Conservation (phyloP, 768 basidiomycete species). For the Coprinopsis sp. region DNA sequence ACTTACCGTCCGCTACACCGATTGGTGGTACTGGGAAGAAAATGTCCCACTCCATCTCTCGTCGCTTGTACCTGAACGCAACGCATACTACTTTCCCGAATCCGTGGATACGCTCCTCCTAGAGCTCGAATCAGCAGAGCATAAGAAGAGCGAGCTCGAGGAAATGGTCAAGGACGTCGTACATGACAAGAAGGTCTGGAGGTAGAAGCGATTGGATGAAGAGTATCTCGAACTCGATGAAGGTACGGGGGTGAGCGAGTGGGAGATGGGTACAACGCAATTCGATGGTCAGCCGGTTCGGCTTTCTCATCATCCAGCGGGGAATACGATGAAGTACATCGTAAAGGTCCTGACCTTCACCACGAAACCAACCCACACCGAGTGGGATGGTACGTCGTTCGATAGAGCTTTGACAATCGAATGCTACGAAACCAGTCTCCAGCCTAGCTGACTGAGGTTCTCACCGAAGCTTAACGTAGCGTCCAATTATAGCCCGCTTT, state of each 20-base stretch:
- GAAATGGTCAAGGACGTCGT: background rate
- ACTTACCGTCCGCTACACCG: background rate
- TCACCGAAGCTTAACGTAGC: too few species aligned
- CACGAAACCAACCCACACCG: background rate
- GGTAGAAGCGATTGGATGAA: background rate
- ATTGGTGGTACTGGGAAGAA: background rate
- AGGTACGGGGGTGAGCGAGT: background rate
- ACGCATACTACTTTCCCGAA: background rate
- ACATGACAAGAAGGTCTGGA: background rate
- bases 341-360: background rate
- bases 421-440: too few species aligned
- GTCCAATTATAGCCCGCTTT: too few species aligned
- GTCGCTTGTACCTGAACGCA: background rate
- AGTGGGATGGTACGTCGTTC: background rate
- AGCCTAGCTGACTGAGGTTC: too few species aligned
- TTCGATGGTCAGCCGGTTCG: background rate
- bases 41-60: background rate
- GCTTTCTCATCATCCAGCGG: background rate
- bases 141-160: background rate
- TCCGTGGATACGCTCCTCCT: background rate
- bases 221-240: background rate
- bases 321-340: background rate
- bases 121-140: background rate
- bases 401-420: too few species aligned
- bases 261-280: background rate